Conservation (phyloP, 208 protist species). For the Tritrichomonas foetus region DNA sequence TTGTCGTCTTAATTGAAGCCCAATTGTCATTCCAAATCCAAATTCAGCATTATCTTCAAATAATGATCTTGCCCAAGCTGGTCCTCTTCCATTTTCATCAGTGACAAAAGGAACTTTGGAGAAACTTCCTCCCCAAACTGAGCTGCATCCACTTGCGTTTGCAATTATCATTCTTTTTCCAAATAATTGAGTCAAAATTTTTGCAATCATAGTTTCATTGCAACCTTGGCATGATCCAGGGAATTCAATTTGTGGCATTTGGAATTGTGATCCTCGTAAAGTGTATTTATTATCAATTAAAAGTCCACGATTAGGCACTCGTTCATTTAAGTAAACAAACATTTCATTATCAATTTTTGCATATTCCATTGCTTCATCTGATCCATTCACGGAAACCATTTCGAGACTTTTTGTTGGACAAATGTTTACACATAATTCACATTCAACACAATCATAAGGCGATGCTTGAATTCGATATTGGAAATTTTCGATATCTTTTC, state of each 20-base stretch:
- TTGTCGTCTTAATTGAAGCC: neutral
- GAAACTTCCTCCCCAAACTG: conserved; percentile 62
- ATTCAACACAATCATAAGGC: conserved; percentile 66
- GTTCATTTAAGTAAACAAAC: conserved; percentile 12
- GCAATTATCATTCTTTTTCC: conserved; percentile 67
- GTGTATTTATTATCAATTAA: neutral
- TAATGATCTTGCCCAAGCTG: conserved; percentile 63
- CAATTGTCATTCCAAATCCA: conserved; percentile 61
- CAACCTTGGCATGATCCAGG: conserved; percentile 67
- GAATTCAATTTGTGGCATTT: conserved; percentile 67
- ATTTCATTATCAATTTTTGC: no score
- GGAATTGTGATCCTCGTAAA: conserved; percentile 59
- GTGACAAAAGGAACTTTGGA: conserved; percentile 56
- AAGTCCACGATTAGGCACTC: neutral
- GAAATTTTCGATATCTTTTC: conserved; percentile 46
- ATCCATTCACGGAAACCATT: conserved; percentile 45
- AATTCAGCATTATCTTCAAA: conserved; percentile 70
- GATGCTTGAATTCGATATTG: conserved; percentile 61
- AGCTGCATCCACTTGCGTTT: conserved; percentile 68
- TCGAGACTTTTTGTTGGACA: conserved; percentile 60
- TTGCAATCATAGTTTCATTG: conserved; percentile 67
- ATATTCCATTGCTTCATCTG: neutral
- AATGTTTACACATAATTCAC: conserved; percentile 59
- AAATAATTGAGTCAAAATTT: conserved; percentile 68
- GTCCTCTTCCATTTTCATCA: conserved; percentile 64